Percentiles rank a stretch among this genome's conserved stretches.
Evolutionary conservation across 441 rosid species (phyloP).

Genomic region (Metrosideros polymorpha): DNA sequence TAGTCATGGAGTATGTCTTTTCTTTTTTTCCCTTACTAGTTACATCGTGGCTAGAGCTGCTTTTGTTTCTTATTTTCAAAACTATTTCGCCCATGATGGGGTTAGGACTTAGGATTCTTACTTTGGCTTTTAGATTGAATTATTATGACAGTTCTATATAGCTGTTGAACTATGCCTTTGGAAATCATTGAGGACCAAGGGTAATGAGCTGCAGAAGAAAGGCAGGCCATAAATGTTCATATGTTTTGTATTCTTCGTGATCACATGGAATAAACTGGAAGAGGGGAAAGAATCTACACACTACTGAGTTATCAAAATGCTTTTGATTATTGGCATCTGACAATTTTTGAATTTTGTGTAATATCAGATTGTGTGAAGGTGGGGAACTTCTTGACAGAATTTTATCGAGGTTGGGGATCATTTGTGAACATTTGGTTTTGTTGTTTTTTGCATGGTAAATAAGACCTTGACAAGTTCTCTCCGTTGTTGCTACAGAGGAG

Average conservation of each 20-base stretch:
- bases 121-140: background rate
- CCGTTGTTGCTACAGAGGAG: slow-evolving; percentile 47
- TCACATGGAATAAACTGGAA: background rate
- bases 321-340: background rate
- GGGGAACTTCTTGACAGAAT: slow-evolving; percentile 90
- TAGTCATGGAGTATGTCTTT: slow-evolving; percentile 92
- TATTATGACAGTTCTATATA: background rate
- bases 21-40: slow-evolving; percentile 12
- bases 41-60: slow-evolving; percentile 5
- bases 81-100: background rate
- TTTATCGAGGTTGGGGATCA: slow-evolving; percentile 52
- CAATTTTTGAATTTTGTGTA: background rate
- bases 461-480: background rate
- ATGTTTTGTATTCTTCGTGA: background rate
- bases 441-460: background rate
- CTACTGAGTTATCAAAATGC: background rate
- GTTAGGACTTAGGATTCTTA: background rate
- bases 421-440: background rate
- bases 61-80: background rate
- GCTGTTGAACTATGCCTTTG: background rate
- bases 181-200: background rate
- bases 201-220: background rate
- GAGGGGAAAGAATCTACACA: background rate
- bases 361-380: slow-evolving; percentile 79
- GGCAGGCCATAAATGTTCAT: background rate